phyloP scores from a whole-genome alignment of 306 rosid genomes.

The Vicia faba region DNA sequence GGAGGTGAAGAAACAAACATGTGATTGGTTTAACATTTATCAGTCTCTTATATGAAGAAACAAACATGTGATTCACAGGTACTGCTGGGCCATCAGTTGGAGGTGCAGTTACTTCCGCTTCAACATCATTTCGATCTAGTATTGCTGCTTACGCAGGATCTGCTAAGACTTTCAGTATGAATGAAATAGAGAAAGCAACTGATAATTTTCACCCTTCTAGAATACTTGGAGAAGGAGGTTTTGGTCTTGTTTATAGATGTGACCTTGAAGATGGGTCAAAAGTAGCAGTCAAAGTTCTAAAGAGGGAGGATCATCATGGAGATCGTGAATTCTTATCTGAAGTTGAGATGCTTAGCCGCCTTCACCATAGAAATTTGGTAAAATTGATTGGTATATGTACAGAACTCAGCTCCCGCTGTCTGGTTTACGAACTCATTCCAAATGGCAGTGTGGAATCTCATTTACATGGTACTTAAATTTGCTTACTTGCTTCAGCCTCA shows the following conservation, averaged over 20 bases:
- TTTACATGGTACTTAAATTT: conserved; percentile 71
- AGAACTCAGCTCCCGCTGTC: conserved; percentile 73
- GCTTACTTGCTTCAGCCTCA: conserved; percentile 14
- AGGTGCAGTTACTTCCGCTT: conserved; percentile 61
- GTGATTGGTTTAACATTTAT: conserved; percentile 8
- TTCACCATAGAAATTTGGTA: conserved; percentile 94
- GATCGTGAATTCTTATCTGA: conserved; percentile 92
- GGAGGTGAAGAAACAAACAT: no score
- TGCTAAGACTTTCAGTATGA: conserved; percentile 78
- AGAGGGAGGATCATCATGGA: conserved; percentile 96
- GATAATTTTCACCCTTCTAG: conserved; percentile 62
- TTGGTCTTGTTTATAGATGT: conserved; percentile 88
- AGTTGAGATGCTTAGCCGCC: conserved; percentile 99
- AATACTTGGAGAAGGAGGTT: conserved; percentile 97
- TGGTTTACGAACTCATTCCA: conserved; percentile 91
- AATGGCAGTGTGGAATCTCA: conserved; percentile 98
- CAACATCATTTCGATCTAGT: conserved; percentile 85
- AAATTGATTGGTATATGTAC: conserved; percentile 90
- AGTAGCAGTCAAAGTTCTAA: conserved; percentile 89
- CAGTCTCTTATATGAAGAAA: conserved; percentile 6
- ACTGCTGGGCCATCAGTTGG: conserved; percentile 58
- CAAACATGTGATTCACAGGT: conserved; percentile 50
- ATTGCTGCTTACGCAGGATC: conserved; percentile 80
- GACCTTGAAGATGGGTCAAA: conserved; percentile 75
- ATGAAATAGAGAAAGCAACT: conserved; percentile 79